A percentile compares a stretch with the other conserved stretches of the same genome.
Conservation (phyloP, 2,329 filamentous ascomycete species). For the Aspergillus sp. region DNA sequence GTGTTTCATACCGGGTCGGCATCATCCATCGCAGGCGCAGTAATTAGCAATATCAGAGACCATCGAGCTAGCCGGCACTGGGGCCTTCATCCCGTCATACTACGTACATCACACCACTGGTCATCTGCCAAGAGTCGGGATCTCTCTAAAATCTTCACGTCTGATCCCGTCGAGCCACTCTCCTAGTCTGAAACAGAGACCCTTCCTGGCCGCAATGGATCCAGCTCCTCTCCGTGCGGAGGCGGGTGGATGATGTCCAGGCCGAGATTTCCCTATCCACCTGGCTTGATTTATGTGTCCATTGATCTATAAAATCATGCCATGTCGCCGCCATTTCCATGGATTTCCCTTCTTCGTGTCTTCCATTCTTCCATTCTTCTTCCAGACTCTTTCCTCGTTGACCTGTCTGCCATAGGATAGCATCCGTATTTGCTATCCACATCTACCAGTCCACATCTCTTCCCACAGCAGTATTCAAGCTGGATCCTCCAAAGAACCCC, state of each 20-base stretch:
- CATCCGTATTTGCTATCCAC: neutral
- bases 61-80: neutral
- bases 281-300: too few species aligned
- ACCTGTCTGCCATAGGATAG: constrained; percentile 7
- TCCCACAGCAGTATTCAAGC: neutral
- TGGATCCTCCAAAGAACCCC: neutral
- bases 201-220: neutral
- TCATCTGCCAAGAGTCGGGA: constrained; percentile 7
- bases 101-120: constrained; percentile 13
- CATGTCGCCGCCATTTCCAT: constrained; percentile 10
- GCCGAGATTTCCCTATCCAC: neutral
- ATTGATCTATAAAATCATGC: constrained; percentile 18
- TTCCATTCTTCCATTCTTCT: constrained; percentile 5
- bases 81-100: neutral
- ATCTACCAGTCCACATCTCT: neutral
- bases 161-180: constrained; percentile 1
- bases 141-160: constrained; percentile 1
- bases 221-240: neutral
- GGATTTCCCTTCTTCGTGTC: constrained; percentile 6
- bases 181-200: constrained; percentile 1
- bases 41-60: neutral
- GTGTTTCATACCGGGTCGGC: constrained; percentile 6
- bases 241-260: neutral
- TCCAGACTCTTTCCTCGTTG: constrained; percentile 7
- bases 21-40: neutral